A percentile compares a stretch with the other conserved stretches of the same genome.
phyloP scores from a whole-genome alignment of 2,329 filamentous ascomycete genomes.

The Aspergillus tubingensis region DNA sequence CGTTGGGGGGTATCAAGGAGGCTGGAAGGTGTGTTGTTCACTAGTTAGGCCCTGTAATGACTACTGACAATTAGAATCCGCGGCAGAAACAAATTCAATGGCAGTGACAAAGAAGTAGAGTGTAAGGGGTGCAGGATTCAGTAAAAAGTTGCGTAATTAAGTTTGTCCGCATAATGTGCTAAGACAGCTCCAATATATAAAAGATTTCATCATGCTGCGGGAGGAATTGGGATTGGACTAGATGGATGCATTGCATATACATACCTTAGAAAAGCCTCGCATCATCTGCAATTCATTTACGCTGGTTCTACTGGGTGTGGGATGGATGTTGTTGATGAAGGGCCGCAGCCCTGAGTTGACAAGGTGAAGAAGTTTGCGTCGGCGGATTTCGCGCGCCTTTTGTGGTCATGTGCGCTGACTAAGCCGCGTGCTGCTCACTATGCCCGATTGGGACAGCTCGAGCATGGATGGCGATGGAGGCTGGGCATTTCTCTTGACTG shows the following conservation, averaged over 20 bases:
- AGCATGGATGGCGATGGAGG: neutral
- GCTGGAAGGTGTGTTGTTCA: constrained; percentile 32
- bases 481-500: neutral
- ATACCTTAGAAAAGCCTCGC: constrained; percentile 34
- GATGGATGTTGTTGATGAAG: constrained; percentile 15
- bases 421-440: constrained; percentile 8
- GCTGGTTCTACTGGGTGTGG: constrained; percentile 5
- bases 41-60: constrained; percentile 35
- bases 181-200: constrained; percentile 79
- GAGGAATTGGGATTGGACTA: neutral
- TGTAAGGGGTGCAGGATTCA: constrained; percentile 22
- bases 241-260: constrained; percentile 9
- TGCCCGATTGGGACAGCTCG: constrained; percentile 4
- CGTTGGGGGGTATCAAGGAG: constrained; percentile 33
- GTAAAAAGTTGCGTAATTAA: constrained; percentile 55
- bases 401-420: constrained; percentile 20
- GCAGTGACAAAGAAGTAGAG: constrained; percentile 7
- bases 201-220: constrained; percentile 56
- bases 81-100: neutral
- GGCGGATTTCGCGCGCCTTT: constrained; percentile 18
- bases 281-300: constrained; percentile 28
- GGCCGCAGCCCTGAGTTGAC: constrained; percentile 36
- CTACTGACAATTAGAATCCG: constrained; percentile 31
- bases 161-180: constrained; percentile 62
- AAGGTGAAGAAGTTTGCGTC: constrained; percentile 19